Evolutionary conservation across 176 grass and related monocot genomes (phyloP).

Genomic region (Ananas comosus): DNA sequence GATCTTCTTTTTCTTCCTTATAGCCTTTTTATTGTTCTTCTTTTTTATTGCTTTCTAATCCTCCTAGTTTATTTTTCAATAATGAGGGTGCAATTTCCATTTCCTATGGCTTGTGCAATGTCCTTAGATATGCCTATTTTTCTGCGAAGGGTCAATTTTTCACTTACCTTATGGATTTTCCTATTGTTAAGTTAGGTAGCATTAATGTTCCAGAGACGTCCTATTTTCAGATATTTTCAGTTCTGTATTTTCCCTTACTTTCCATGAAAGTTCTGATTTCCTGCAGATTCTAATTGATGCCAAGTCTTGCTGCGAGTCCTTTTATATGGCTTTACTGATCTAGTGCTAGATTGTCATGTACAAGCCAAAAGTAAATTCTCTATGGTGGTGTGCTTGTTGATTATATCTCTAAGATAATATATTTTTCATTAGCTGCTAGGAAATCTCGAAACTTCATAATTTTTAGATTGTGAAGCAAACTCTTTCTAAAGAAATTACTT

Average conservation of each 20-base stretch:
- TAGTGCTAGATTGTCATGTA: background rate
- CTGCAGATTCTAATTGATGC: too few relatives aligned
- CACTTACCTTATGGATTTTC: too few relatives aligned
- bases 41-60: slow-evolving; percentile 2
- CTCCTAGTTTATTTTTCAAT: slow-evolving; percentile 3
- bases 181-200: too few relatives aligned
- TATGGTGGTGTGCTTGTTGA: background rate
- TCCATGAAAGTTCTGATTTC: too few relatives aligned
- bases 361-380: background rate
- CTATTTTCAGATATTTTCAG: too few relatives aligned
- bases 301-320: too few relatives aligned
- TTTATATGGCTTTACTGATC: background rate
- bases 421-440: too few relatives aligned
- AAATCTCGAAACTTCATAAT: background rate
- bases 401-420: background rate
- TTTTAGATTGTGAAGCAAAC: background rate
- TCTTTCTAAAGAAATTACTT: background rate
- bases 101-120: background rate
- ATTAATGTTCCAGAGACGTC: too few relatives aligned
- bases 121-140: too few relatives aligned
- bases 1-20: background rate
- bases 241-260: too few relatives aligned
- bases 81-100: slow-evolving; percentile 5
- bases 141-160: too few relatives aligned
- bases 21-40: slow-evolving; percentile 4